A percentile compares a stretch with the other conserved stretches of the same genome.
phyloP scores from a whole-genome alignment of 805 yeast genomes.

The Lipomyces chichibuensis region DNA sequence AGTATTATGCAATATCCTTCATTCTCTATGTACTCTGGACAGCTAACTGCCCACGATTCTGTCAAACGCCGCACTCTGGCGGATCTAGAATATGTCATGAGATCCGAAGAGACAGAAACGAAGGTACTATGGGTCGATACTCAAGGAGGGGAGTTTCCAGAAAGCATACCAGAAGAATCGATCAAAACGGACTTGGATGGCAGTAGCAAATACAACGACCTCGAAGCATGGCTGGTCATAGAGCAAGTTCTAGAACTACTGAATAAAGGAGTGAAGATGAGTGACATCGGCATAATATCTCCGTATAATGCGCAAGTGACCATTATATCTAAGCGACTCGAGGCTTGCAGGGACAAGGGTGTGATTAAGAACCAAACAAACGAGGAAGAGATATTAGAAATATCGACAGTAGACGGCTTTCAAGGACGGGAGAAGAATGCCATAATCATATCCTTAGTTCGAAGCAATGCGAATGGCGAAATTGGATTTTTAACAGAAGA shows the following conservation, averaged over 20 bases:
- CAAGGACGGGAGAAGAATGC: conserved; percentile 95
- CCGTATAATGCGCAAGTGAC: conserved; percentile 91
- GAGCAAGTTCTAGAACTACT: conserved; percentile 60
- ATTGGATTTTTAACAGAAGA: conserved; percentile 83
- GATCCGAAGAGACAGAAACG: conserved; percentile 58
- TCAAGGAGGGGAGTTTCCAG: conserved; percentile 83
- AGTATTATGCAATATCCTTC: conserved; percentile 81
- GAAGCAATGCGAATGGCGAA: conserved; percentile 70
- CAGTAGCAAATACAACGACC: conserved; percentile 70
- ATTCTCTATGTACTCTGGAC: conserved; percentile 60
- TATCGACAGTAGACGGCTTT: conserved; percentile 92
- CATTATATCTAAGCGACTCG: conserved; percentile 54
- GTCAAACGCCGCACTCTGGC: conserved; percentile 55
- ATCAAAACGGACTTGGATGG: conserved; percentile 32
- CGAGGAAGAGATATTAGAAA: conserved; percentile 58
- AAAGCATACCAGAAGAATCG: conserved; percentile 50
- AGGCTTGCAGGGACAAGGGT: conserved; percentile 39
- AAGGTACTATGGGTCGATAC: conserved; percentile 87
- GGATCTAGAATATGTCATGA: conserved; percentile 58
- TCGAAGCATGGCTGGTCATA: conserved; percentile 67
- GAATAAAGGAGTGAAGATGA: conserved; percentile 55
- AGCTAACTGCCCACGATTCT: conserved; percentile 62
- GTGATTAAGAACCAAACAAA: conserved; percentile 36
- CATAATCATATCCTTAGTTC: conserved; percentile 75
- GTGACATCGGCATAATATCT: conserved; percentile 78